Evolutionary conservation across 345 rosid species (phyloP), one percentile per base, ranked within the genome.

Genomic region (Raphanus sativus): DNA sequence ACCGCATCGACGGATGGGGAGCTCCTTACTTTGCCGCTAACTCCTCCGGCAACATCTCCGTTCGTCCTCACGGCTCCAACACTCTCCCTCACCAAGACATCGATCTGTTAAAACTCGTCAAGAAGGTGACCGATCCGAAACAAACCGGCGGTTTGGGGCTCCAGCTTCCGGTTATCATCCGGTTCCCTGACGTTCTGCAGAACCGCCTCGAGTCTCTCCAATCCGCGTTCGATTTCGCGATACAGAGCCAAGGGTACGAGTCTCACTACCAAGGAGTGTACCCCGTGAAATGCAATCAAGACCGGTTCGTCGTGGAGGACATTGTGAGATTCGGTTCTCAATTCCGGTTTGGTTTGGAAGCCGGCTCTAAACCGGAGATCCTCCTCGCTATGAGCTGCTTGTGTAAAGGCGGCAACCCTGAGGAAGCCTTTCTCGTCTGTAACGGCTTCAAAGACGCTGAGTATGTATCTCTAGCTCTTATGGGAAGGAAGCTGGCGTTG

Each of bases 321-420:
- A 87, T 94, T 9, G 98, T 94, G 48, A 81, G 63, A 65, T 90
- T 92, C 68, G 98, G 98, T 3, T 86, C 86, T 4, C 45, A 79
- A 2, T 92, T 88, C 79, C 87, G 97, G 26, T 94, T 94, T 75
- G 98, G 98, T 10, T 73, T 94, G 17, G 98, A 94, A 62, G 97
- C 98, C 45, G 98, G 98, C 70, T 94, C 98, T 2, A 94, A 94
- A 32, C 98, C 97, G n/a, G 97, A 94, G 87, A 92, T 94, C 0
- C 91, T 92, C 5, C 83, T 94, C 2, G 97, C 98, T 2, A 94
- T 90, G 98, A 89, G 87, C 79, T 90, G 96, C 77, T 76, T 94
- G 45, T 92, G 96, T 77, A 88, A 83, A 67, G 98, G 97, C 65
- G 98, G 97, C 65, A 86, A 38, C 38, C 5, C 83, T 0, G 91